phyloP scores from a whole-genome alignment of 495 filamentous ascomycete genomes.

The Penicillium mononematosum region DNA sequence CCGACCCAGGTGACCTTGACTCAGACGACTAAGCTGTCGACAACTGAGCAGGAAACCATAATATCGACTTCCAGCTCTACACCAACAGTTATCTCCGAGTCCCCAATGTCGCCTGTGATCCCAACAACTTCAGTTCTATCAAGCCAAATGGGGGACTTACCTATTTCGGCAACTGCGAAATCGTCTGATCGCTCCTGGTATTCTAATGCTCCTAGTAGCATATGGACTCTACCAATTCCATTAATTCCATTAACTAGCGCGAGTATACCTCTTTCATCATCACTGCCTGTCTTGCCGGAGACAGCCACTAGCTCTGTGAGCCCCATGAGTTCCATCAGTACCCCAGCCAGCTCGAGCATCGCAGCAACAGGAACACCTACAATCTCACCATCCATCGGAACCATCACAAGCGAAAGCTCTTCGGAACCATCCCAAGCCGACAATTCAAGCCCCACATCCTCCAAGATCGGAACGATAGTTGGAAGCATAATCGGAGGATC shows the following conservation, averaged over 20 bases:
- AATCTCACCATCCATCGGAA: not conserved
- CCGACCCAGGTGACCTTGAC: not conserved
- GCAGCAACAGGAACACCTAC: not conserved
- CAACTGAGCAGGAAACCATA: not conserved
- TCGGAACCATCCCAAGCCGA: conserved; percentile 6
- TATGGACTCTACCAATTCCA: not conserved
- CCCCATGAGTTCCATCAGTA: not conserved
- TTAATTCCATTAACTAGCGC: not conserved
- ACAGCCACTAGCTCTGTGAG: not conserved
- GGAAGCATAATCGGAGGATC: conserved; percentile 31
- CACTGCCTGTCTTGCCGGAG: not conserved
- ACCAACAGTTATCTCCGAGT: not conserved
- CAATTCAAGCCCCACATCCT: not conserved
- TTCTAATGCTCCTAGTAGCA: not conserved
- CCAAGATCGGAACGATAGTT: conserved; percentile 23
- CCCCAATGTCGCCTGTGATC: not conserved
- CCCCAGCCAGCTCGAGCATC: not conserved
- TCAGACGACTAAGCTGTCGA: not conserved
- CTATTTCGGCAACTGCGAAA: not conserved
- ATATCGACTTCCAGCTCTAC: not conserved
- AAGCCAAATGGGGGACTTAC: not conserved
- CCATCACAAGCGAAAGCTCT: not conserved
- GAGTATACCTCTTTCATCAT: not conserved
- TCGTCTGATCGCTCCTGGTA: not conserved
- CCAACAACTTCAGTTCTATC: not conserved